A percentile compares a stretch with the other conserved stretches of the same genome.
These are phyloP conservation scores for Solanum chilense DNA, from an alignment of 257 asterid genomes.

Conservation along the genomic window DNA sequence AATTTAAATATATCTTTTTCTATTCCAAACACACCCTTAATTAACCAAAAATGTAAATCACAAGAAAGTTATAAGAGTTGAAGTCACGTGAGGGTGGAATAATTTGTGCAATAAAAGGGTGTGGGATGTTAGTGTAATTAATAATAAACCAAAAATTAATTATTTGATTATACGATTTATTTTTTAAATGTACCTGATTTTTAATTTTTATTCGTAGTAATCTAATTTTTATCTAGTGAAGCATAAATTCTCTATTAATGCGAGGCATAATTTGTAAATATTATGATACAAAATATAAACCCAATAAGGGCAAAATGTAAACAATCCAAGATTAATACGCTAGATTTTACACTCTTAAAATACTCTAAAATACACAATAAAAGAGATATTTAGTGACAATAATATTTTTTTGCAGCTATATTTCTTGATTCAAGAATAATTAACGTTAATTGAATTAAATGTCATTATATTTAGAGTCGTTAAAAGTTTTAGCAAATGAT, in stretches of 20 bases:
- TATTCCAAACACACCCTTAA: not conserved
- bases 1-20: not conserved
- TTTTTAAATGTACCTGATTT: not conserved
- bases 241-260: not conserved
- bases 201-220: not conserved
- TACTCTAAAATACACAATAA: not conserved
- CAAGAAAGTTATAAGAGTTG: not conserved
- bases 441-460: too few species aligned
- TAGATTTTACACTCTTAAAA: not conserved
- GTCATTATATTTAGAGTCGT: too few species aligned
- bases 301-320: not conserved
- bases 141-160: not conserved
- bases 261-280: not conserved
- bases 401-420: too few species aligned
- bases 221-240: not conserved
- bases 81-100: not conserved
- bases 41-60: not conserved
- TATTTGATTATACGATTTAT: not conserved
- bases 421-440: too few species aligned
- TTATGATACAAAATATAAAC: not conserved
- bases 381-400: too few species aligned
- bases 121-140: not conserved
- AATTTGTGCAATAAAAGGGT: not conserved
- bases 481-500: too few species aligned
- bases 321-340: not conserved